phyloP scores from a whole-genome alignment of 371 early-diverging fungal genomes.

The Mucor indicus region DNA sequence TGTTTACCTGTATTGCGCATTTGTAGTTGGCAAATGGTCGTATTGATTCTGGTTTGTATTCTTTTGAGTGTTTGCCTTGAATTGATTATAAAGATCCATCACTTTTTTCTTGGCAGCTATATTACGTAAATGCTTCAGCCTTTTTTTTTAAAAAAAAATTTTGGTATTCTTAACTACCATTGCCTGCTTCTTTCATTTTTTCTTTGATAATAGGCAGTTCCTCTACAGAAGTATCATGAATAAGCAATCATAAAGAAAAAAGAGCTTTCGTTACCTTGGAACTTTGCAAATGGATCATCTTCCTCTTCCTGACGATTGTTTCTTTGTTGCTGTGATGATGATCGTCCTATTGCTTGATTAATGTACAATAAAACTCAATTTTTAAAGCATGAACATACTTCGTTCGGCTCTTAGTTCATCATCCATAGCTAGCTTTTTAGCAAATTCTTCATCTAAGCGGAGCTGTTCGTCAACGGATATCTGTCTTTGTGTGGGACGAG shows the following conservation, averaged over 20 bases:
- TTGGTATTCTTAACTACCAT: constrained; percentile 23
- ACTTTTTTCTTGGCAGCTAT: constrained; percentile 51
- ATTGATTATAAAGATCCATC: constrained; percentile 42
- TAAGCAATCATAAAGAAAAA: not conserved
- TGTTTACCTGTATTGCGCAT: constrained; percentile 46
- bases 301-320: constrained; percentile 7
- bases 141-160: not conserved
- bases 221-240: constrained; percentile 16
- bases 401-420: constrained; percentile 23
- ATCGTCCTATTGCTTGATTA: not conserved
- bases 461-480: constrained; percentile 40
- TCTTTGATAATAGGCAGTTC: constrained; percentile 51
- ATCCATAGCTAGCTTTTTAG: constrained; percentile 37
- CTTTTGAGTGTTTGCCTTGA: constrained; percentile 31
- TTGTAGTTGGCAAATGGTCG: constrained; percentile 34
- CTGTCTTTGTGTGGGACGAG: constrained; percentile 17
- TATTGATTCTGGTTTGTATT: constrained; percentile 4
- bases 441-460: constrained; percentile 46
- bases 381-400: constrained; percentile 12
- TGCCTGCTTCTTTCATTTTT: constrained; percentile 46
- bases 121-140: not conserved
- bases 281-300: constrained; percentile 35
- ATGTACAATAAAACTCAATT: not conserved
- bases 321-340: constrained; percentile 8
- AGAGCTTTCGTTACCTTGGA: constrained; percentile 30